phyloP scores from a whole-genome alignment of 768 basidiomycete genomes.

The Russula olivacea region DNA sequence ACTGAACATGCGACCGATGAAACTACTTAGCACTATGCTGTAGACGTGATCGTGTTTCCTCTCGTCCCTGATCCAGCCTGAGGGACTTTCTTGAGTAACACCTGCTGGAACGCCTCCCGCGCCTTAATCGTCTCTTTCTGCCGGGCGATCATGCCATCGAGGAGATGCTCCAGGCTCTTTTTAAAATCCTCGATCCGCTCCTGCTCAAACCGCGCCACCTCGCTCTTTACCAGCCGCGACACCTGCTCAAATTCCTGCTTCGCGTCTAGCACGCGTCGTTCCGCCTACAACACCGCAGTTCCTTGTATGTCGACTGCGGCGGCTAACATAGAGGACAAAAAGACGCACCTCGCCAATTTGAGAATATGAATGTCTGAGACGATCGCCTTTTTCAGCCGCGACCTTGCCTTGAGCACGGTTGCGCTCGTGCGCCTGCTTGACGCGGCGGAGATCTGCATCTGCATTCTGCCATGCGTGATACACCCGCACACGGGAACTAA shows the following conservation, averaged over 20 bases:
- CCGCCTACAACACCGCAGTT: conserved; percentile 49
- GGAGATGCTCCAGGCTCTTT: conserved; percentile 68
- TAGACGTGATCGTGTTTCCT: conserved; percentile 2
- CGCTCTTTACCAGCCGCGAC: conserved; percentile 81
- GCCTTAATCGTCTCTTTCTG: conserved; percentile 62
- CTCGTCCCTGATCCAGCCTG: conserved; percentile 8
- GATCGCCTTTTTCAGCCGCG: conserved; percentile 46
- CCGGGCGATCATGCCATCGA: conserved; percentile 79
- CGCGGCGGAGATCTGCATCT: conserved; percentile 67
- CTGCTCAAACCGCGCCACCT: conserved; percentile 86
- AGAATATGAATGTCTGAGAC: conserved; percentile 64
- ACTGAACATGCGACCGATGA: too few species aligned
- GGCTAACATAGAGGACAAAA: not conserved
- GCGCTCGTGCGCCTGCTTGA: conserved; percentile 74
- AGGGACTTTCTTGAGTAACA: conserved; percentile 23
- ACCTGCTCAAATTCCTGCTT: conserved; percentile 87
- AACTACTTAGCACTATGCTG: conserved; percentile 5
- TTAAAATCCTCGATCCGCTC: conserved; percentile 95
- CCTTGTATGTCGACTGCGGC: too few species aligned
- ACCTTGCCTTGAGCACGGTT: conserved; percentile 71
- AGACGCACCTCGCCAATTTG: conserved; percentile 71
- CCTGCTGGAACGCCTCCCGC: conserved; percentile 23
- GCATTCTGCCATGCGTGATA: conserved; percentile 77
- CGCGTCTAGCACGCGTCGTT: conserved; percentile 74
- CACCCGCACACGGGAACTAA: conserved; percentile 77